Conservation (phyloP, 164 flowering plant genomes). For the Sextonia rubra region DNA sequence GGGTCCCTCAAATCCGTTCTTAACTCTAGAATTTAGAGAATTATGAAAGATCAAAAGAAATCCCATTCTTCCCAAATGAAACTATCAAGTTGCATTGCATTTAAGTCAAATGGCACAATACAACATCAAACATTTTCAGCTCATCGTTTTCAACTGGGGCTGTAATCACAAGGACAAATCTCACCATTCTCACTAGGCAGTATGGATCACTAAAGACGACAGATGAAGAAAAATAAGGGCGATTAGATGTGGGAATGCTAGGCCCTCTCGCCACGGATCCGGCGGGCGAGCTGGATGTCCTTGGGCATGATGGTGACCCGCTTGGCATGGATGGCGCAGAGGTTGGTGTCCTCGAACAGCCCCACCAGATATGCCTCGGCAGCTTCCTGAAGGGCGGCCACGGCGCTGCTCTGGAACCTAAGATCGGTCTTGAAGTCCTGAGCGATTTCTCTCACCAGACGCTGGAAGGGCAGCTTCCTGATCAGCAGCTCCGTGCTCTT, state of each 20-base stretch:
- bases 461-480: conserved; percentile 14
- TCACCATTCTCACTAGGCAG: too few species aligned
- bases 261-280: conserved; percentile 14
- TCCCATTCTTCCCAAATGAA: too few species aligned
- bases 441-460: conserved; percentile 13
- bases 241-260: not conserved
- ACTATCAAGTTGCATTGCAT: too few species aligned
- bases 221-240: too few species aligned
- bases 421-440: conserved; percentile 18
- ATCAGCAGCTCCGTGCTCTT: conserved; percentile 18
- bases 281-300: conserved; percentile 15
- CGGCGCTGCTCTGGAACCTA: conserved; percentile 15
- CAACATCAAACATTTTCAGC: too few species aligned
- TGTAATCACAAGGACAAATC: too few species aligned
- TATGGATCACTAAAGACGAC: too few species aligned
- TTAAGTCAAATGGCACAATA: too few species aligned
- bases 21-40: too few species aligned
- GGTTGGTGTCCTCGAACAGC: conserved; percentile 15
- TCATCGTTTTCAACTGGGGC: too few species aligned
- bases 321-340: conserved; percentile 14
- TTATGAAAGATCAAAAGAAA: too few species aligned
- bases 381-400: conserved; percentile 12
- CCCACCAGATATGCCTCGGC: conserved; percentile 11
- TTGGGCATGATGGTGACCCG: conserved; percentile 16
- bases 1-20: too few species aligned